phyloP scores from a whole-genome alignment of 805 yeast species.

The Teunomyces panamensis region DNA sequence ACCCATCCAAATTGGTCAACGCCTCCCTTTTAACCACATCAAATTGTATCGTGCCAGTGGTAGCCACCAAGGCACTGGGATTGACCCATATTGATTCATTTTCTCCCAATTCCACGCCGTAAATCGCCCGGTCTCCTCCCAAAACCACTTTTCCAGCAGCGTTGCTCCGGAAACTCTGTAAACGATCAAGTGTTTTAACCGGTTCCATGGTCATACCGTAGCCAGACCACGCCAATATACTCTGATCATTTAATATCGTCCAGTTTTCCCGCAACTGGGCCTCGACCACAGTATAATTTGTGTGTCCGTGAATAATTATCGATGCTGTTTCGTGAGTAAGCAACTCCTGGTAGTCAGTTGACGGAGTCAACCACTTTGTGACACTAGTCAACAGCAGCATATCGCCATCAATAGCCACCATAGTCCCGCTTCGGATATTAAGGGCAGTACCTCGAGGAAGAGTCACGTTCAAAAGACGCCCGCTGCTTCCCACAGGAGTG shows the following conservation, averaged over 20 bases:
- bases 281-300: slow-evolving; percentile 34
- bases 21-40: slow-evolving; percentile 1
- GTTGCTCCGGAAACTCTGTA: slow-evolving; percentile 21
- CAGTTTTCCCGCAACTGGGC: slow-evolving; percentile 38
- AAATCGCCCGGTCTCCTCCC: slow-evolving; percentile 37
- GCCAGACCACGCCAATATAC: slow-evolving; percentile 49
- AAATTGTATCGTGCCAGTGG: slow-evolving; percentile 1
- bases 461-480: slow-evolving; percentile 39
- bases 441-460: slow-evolving; percentile 42
- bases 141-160: slow-evolving; percentile 44
- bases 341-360: slow-evolving; percentile 30
- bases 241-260: slow-evolving; percentile 35
- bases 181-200: slow-evolving; percentile 15
- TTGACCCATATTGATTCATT: slow-evolving; percentile 38
- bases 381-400: slow-evolving; percentile 21
- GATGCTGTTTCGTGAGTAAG: slow-evolving; percentile 28
- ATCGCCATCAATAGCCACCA: slow-evolving; percentile 47
- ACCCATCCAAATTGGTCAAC: neutral
- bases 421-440: slow-evolving; percentile 34
- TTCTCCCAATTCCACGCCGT: slow-evolving; percentile 31
- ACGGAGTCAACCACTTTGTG: slow-evolving; percentile 6
- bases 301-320: slow-evolving; percentile 32
- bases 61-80: slow-evolving; percentile 41
- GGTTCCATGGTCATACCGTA: slow-evolving; percentile 25
- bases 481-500: slow-evolving; percentile 38